Percentiles rank a stretch among this genome's conserved stretches.
phyloP scores from a whole-genome alignment of 1,284 basidiomycete species.

The Ceratobasidium sp. region DNA sequence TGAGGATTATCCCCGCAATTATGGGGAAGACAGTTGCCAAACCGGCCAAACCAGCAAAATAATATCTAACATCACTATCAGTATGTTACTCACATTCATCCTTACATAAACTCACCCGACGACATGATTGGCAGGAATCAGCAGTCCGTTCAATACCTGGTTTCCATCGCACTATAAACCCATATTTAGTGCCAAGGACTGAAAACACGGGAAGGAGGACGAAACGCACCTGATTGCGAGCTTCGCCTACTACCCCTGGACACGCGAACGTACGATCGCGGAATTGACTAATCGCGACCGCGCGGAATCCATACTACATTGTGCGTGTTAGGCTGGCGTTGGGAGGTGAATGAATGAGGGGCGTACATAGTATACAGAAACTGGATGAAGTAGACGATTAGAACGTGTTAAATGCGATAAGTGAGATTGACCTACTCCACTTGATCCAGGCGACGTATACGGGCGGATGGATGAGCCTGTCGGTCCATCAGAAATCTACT shows the following conservation, averaged over 20 bases:
- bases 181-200: not conserved
- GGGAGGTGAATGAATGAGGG: conserved; percentile 52
- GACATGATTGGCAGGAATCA: conserved; percentile 52
- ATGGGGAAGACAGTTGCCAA: conserved; percentile 56
- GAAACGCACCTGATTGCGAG: conserved; percentile 52
- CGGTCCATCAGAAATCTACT: not conserved
- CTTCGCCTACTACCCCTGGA: conserved; percentile 51
- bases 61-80: not conserved
- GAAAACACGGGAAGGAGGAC: not conserved
- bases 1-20: conserved; percentile 54
- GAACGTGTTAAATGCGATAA: not conserved
- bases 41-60: conserved; percentile 50
- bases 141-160: conserved; percentile 56
- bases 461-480: conserved; percentile 52
- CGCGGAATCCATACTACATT: conserved; percentile 51
- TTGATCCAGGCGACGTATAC: conserved; percentile 58
- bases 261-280: conserved; percentile 56
- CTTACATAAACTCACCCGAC: conserved; percentile 52
- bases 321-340: not conserved
- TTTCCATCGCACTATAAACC: conserved; percentile 55
- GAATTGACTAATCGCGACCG: conserved; percentile 56
- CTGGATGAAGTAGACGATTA: not conserved
- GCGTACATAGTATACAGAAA: conserved; percentile 45
- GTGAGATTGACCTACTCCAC: conserved; percentile 48
- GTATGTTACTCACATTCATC: too few species aligned